Conservation (phyloP, 2,329 filamentous ascomycete genomes). For the Xylaria sp. region DNA sequence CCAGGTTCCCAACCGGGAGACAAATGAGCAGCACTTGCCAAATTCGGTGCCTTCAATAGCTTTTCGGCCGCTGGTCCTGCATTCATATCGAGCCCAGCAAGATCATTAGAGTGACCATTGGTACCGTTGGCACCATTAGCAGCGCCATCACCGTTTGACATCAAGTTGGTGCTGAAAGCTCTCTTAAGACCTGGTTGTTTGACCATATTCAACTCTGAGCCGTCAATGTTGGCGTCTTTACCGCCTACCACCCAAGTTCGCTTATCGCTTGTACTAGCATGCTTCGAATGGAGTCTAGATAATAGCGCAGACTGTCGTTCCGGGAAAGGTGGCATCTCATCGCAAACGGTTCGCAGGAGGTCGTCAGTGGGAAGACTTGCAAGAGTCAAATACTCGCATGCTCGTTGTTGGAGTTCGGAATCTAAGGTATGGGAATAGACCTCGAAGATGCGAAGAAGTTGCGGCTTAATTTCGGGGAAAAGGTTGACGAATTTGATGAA, state of each 20-base stretch:
- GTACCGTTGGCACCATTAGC: conserved; percentile 60
- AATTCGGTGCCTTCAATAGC: conserved; percentile 75
- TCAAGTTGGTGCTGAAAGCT: conserved; percentile 75
- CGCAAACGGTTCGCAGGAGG: conserved; percentile 89
- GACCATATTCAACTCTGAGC: conserved; percentile 80
- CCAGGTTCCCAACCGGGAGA: conserved; percentile 95
- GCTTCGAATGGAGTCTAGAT: conserved; percentile 93
- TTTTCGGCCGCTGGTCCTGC: conserved; percentile 67
- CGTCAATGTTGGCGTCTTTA: conserved; percentile 89
- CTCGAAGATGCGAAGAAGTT: conserved; percentile 88
- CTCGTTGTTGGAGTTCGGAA: conserved; percentile 93
- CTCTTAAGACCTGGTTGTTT: conserved; percentile 86
- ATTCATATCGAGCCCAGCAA: conserved; percentile 85
- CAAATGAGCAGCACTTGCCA: conserved; percentile 90
- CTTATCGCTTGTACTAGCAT: conserved; percentile 91
- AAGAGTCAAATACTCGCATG: conserved; percentile 91
- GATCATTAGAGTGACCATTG: conserved; percentile 68
- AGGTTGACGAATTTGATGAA: conserved; percentile 99
- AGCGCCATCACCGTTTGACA: conserved; percentile 58
- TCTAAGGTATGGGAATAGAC: conserved; percentile 95
- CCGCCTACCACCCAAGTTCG: conserved; percentile 98
- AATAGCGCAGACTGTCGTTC: conserved; percentile 92
- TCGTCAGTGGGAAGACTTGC: conserved; percentile 90
- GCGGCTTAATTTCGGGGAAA: conserved; percentile 97
- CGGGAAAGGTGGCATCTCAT: conserved; percentile 99